Percentiles rank a stretch among this genome's conserved stretches.
Evolutionary conservation across 768 basidiomycete species (phyloP).

Genomic region (Trametes elegans): DNA sequence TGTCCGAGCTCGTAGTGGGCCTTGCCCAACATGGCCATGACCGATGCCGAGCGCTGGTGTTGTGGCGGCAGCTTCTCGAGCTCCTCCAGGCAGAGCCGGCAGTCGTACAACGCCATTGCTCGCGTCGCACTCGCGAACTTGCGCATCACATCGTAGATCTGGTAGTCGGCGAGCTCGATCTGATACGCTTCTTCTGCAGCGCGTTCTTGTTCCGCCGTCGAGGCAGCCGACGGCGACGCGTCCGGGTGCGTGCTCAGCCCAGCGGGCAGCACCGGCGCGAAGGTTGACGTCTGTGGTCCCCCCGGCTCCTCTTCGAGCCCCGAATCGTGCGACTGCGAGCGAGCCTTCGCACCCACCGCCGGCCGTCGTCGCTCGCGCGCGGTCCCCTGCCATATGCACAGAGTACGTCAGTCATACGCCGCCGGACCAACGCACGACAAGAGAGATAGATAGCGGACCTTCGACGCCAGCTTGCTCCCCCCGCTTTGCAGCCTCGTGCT

Average conservation of each 20-base stretch:
- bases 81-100: conserved; percentile 68
- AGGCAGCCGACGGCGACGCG: conserved; percentile 58
- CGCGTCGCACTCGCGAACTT: conserved; percentile 80
- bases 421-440: neutral
- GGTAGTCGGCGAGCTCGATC: conserved; percentile 73
- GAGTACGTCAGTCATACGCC: neutral
- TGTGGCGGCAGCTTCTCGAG: conserved; percentile 72
- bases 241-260: conserved; percentile 41
- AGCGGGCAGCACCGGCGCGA: conserved; percentile 48
- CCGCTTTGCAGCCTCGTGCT: conserved; percentile 72
- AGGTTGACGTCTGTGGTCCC: conserved; percentile 47
- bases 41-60: conserved; percentile 74
- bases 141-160: conserved; percentile 78
- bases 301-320: conserved; percentile 66
- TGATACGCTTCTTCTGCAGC: conserved; percentile 72
- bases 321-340: conserved; percentile 60
- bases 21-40: conserved; percentile 79
- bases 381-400: conserved; percentile 30
- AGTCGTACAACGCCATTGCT: conserved; percentile 74
- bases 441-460: conserved; percentile 50
- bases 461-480: conserved; percentile 44
- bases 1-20: conserved; percentile 90
- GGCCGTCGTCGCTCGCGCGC: conserved; percentile 62
- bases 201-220: conserved; percentile 67
- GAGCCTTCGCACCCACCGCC: conserved; percentile 49